Conservation (phyloP, 2,329 filamentous ascomycete species). For the Alternaria brassicicola region DNA sequence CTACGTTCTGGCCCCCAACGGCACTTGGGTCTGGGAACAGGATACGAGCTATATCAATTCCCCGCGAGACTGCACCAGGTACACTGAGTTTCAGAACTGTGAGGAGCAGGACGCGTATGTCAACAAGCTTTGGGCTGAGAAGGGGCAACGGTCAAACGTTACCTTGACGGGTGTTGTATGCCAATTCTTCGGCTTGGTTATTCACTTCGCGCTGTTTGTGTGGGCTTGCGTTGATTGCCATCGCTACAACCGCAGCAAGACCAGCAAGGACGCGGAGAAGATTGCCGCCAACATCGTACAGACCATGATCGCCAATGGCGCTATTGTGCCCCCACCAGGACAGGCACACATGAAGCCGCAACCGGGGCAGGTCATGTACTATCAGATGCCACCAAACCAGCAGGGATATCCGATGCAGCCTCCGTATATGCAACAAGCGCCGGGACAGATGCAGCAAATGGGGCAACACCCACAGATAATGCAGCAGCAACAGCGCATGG, state of each 20-base stretch:
- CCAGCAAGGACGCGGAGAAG: constrained; percentile 41
- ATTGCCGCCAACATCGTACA: constrained; percentile 42
- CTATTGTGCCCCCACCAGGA: constrained; percentile 33
- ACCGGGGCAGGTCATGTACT: constrained; percentile 17
- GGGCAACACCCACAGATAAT: constrained; percentile 3
- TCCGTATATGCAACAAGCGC: constrained; percentile 16
- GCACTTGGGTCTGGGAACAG: constrained; percentile 40
- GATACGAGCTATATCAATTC: constrained; percentile 16
- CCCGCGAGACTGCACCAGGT: constrained; percentile 24
- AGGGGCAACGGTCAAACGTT: constrained; percentile 26
- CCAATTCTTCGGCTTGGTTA: constrained; percentile 36
- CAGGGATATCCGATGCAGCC: constrained; percentile 19
- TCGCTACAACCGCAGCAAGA: constrained; percentile 26
- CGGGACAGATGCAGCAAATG: constrained; percentile 6
- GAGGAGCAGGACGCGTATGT: constrained; percentile 40
- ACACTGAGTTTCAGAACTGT: constrained; percentile 29
- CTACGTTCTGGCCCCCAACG: constrained; percentile 34
- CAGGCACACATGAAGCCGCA: constrained; percentile 22
- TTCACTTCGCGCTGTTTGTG: constrained; percentile 47
- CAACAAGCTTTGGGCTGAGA: constrained; percentile 37
- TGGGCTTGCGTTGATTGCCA: constrained; percentile 49
- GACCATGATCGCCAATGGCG: constrained; percentile 42
- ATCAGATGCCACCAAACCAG: constrained; percentile 17
- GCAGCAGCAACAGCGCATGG: constrained; percentile 11
- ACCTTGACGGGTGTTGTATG: constrained; percentile 36